Evolutionary conservation across 2,329 filamentous ascomycete genomes (phyloP).

Genomic region (Colletotrichum sp.): DNA sequence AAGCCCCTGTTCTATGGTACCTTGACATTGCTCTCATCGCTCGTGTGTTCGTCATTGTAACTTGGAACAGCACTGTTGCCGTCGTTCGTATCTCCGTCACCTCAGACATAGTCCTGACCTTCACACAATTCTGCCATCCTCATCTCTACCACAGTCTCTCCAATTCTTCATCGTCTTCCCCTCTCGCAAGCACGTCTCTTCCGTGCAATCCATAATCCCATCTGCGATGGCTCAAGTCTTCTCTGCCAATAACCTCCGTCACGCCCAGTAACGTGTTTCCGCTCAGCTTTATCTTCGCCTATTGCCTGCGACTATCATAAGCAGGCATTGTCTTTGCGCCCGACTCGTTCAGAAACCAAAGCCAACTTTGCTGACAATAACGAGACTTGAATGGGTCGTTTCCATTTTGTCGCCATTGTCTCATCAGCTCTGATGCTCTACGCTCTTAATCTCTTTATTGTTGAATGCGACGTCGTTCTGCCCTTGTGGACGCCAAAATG

Average conservation of each 20-base stretch:
- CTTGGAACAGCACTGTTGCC: not conserved
- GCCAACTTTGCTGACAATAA: not conserved
- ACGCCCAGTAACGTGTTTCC: not conserved
- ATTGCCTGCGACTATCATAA: not conserved
- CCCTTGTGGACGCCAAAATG: not conserved
- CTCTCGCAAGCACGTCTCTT: not conserved
- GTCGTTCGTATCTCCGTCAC: not conserved
- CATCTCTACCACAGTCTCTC: not conserved
- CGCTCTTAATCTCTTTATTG: not conserved
- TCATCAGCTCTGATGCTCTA: not conserved
- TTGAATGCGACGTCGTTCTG: not conserved
- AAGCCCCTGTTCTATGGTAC: not conserved
- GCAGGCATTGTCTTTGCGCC: not conserved
- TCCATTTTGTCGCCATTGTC: not conserved
- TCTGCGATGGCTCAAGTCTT: not conserved
- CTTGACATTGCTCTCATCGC: not conserved
- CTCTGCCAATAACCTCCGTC: not conserved
- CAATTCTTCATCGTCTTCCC: not conserved
- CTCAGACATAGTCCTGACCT: not conserved
- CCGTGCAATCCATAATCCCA: not conserved
- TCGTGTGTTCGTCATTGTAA: not conserved
- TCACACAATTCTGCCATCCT: not conserved
- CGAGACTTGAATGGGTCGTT: not conserved
- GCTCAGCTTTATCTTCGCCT: not conserved
- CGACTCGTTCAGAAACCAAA: not conserved